phyloP scores from a whole-genome alignment of 306 rosid genomes.

The Quercus wislizeni region DNA sequence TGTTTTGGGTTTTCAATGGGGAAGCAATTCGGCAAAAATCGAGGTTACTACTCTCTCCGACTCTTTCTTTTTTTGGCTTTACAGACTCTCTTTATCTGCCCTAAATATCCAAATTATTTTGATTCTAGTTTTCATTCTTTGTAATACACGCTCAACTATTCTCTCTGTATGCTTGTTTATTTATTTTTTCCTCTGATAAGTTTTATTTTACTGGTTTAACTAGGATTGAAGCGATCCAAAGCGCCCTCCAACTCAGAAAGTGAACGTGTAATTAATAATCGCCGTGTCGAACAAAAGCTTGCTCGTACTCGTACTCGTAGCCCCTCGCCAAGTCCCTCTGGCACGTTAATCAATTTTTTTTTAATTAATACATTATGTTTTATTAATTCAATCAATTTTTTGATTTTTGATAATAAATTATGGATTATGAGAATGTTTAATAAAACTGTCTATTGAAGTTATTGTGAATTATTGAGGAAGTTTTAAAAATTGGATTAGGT shows the following conservation, averaged over 20 bases:
- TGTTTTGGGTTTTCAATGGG: neutral
- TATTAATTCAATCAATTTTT: neutral
- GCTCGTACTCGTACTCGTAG: neutral
- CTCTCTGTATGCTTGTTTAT: neutral
- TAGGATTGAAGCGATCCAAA: conserved; percentile 28
- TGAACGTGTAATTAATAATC: conserved; percentile 10
- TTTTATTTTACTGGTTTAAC: neutral
- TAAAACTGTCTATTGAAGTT: neutral
- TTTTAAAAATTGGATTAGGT: neutral
- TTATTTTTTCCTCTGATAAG: neutral
- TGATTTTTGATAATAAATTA: neutral
- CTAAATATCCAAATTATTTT: no score
- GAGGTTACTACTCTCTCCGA: neutral
- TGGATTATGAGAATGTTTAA: neutral
- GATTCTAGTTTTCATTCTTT: no score
- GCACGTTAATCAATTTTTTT: conserved; percentile 6
- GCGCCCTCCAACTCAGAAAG: conserved; percentile 2
- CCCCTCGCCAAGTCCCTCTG: conserved; percentile 26
- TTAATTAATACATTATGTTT: neutral
- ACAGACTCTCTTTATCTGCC: no score
- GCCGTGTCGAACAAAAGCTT: conserved; percentile 14
- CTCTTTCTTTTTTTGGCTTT: neutral
- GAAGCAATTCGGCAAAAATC: neutral
- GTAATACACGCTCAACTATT: no score
- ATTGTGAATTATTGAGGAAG: neutral